Percentiles rank a stretch among this genome's conserved stretches.
phyloP scores from a whole-genome alignment of 2,329 filamentous ascomycete genomes.

The Venturia oleaginea region DNA sequence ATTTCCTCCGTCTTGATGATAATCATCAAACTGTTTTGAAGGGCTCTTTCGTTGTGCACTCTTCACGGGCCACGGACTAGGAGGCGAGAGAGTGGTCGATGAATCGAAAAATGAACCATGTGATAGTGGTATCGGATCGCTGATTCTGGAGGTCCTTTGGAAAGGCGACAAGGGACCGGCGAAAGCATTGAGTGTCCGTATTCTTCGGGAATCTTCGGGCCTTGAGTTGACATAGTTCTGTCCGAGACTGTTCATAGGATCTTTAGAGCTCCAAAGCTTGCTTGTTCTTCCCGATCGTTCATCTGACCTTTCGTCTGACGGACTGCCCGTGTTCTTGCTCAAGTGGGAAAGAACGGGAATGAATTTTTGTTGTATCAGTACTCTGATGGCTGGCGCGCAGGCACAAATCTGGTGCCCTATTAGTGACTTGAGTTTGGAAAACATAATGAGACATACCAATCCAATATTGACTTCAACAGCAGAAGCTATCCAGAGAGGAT shows the following conservation, averaged over 20 bases:
- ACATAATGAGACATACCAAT: neutral
- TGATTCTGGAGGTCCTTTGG: no score
- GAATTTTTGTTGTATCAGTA: neutral
- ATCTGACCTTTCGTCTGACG: neutral
- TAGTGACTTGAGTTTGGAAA: neutral
- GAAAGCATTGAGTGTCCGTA: no score
- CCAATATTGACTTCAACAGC: slow-evolving; percentile 9
- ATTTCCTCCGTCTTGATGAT: neutral
- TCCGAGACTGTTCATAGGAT: no score
- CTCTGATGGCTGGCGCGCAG: neutral
- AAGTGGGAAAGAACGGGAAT: neutral
- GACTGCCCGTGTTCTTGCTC: neutral
- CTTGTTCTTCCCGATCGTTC: no score
- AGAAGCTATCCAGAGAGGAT: slow-evolving; percentile 1
- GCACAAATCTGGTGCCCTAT: neutral
- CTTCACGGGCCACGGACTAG: neutral
- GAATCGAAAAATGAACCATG: no score
- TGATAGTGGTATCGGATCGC: no score
- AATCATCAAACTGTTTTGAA: neutral
- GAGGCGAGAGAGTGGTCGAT: neutral
- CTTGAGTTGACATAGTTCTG: no score
- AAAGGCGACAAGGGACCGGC: no score
- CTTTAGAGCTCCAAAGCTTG: no score
- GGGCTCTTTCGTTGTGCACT: neutral
- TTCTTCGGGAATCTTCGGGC: no score